These are phyloP conservation scores for Penicillium argentinense DNA, from an alignment of 495 filamentous ascomycete species.

Conservation along the genomic window DNA sequence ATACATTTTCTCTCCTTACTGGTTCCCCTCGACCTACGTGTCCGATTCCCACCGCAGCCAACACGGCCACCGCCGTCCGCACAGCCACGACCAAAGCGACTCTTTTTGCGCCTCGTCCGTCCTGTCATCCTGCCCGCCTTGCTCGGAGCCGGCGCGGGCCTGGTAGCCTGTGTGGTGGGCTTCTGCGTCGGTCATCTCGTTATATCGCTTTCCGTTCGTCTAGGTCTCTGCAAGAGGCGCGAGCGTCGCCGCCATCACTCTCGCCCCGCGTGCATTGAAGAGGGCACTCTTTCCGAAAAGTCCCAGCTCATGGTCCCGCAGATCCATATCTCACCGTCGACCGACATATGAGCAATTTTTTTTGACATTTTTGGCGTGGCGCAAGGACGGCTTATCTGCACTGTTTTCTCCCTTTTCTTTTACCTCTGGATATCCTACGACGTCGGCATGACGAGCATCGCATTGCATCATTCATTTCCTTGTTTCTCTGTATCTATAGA, in stretches of 20 bases:
- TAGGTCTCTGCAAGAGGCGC: constrained; percentile 8
- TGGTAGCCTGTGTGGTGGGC: constrained; percentile 40
- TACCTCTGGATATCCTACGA: no score
- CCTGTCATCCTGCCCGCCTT: constrained; percentile 39
- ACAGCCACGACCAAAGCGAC: constrained; percentile 18
- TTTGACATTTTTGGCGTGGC: constrained; percentile 10
- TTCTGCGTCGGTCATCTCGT: constrained; percentile 39
- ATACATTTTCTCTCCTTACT: constrained; percentile 24
- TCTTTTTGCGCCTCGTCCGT: constrained; percentile 29
- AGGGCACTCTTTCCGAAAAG: constrained; percentile 23
- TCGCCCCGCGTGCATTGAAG: constrained; percentile 6
- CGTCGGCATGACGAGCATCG: constrained; percentile 15
- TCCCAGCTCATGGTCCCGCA: constrained; percentile 9
- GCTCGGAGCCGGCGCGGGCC: constrained; percentile 38
- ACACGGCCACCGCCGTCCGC: constrained; percentile 8
- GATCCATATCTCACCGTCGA: constrained; percentile 8
- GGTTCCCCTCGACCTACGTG: constrained; percentile 3
- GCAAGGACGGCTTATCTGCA: constrained; percentile 3
- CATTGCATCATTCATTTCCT: constrained; percentile 9
- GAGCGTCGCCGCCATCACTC: neutral
- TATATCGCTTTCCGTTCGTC: constrained; percentile 31
- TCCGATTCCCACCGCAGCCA: constrained; percentile 5
- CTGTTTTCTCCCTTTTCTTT: constrained; percentile 1
- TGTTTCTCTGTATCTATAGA: constrained; percentile 3
- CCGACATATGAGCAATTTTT: neutral